Evolutionary conservation across 1,139 yeast genomes (phyloP).

Genomic region (Suhomyces anneliseae): DNA sequence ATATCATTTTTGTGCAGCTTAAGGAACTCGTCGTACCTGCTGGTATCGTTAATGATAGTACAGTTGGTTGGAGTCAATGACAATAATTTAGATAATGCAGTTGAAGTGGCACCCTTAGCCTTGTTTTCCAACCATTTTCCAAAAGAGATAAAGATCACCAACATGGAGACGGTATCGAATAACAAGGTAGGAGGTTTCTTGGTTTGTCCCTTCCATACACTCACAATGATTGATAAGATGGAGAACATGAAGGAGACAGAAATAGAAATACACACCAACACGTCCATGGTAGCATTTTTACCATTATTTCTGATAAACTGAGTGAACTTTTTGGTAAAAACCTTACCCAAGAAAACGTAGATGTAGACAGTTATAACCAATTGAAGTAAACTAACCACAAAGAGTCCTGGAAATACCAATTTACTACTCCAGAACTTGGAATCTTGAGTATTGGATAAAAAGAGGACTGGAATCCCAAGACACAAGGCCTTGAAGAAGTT

Average conservation of each 20-base stretch:
- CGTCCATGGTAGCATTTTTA: constrained; percentile 87
- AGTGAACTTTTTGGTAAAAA: constrained; percentile 64
- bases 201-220: constrained; percentile 39
- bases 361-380: constrained; percentile 62
- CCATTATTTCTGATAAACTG: constrained; percentile 66
- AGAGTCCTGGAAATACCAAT: constrained; percentile 51
- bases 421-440: constrained; percentile 29
- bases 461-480: constrained; percentile 64
- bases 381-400: constrained; percentile 61
- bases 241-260: constrained; percentile 78
- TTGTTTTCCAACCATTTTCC: constrained; percentile 91
- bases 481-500: constrained; percentile 52
- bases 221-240: constrained; percentile 51
- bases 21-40: constrained; percentile 25
- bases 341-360: constrained; percentile 64
- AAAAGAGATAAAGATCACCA: constrained; percentile 75
- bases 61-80: constrained; percentile 82
- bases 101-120: constrained; percentile 92
- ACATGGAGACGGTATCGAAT: constrained; percentile 87
- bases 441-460: constrained; percentile 51
- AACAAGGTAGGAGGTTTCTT: constrained; percentile 64
- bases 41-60: constrained; percentile 51
- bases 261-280: constrained; percentile 81
- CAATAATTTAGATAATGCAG: constrained; percentile 77
- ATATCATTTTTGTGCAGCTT: constrained; percentile 11